Conservation (phyloP, 345 rosid species). For the Populus tremula region DNA sequence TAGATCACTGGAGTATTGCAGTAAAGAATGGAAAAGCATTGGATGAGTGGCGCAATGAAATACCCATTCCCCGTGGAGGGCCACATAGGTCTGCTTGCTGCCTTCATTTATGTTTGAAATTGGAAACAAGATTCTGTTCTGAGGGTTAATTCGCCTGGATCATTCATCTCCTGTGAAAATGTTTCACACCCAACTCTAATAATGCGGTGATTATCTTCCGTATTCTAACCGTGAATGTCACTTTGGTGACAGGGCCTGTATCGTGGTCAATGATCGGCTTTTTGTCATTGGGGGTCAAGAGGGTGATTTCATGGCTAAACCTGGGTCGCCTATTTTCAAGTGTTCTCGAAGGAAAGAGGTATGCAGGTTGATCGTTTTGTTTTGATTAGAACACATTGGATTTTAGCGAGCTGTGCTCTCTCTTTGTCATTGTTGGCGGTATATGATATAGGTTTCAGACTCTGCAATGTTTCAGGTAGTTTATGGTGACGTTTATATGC, state of each 20-base stretch:
- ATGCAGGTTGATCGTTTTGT: neutral
- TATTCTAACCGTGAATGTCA: neutral
- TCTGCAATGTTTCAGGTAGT: conserved; percentile 47
- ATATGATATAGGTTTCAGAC: neutral
- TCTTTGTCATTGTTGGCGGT: neutral
- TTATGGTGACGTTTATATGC: conserved; percentile 75
- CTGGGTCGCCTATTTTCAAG: conserved; percentile 77
- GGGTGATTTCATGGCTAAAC: conserved; percentile 90
- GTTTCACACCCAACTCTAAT: neutral
- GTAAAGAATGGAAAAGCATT: conserved; percentile 68
- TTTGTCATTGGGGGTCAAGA: conserved; percentile 83
- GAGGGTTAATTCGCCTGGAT: neutral
- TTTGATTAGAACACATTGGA: neutral
- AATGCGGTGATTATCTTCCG: too few relatives aligned
- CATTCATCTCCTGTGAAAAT: neutral
- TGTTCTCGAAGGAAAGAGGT: conserved; percentile 87
- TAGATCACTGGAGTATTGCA: conserved; percentile 86
- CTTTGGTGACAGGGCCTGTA: conserved; percentile 50
- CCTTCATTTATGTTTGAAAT: neutral
- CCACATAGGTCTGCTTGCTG: conserved; percentile 64
- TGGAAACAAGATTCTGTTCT: neutral
- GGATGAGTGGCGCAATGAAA: conserved; percentile 62
- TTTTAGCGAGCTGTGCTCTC: neutral
- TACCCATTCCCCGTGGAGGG: conserved; percentile 85
- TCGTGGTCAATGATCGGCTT: conserved; percentile 47